Evolutionary conservation across 371 early-diverging fungal species (phyloP).

Genomic region (Mortierella sp.): DNA sequence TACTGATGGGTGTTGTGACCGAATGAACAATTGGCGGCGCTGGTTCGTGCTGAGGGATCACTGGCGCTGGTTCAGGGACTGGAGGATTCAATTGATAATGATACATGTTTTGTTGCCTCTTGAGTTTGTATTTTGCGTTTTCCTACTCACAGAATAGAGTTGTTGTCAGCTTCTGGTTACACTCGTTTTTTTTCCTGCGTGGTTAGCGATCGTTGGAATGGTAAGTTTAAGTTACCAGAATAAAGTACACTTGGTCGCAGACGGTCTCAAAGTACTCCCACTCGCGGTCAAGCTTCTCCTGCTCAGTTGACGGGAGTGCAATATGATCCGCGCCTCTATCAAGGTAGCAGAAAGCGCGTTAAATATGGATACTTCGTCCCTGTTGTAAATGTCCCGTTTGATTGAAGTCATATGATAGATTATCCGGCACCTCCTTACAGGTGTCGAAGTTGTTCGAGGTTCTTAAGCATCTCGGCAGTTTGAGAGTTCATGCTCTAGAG

Average conservation of each 20-base stretch:
- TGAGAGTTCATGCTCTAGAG: slow-evolving; percentile 55
- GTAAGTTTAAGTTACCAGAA: slow-evolving; percentile 23
- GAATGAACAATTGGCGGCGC: background rate
- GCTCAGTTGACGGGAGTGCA: slow-evolving; percentile 48
- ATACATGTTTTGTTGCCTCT: slow-evolving; percentile 33
- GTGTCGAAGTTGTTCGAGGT: slow-evolving; percentile 38
- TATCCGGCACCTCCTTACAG: slow-evolving; percentile 22
- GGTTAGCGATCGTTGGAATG: background rate
- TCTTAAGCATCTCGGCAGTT: slow-evolving; percentile 50
- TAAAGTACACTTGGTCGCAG: slow-evolving; percentile 55
- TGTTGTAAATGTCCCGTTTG: background rate
- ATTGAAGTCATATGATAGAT: background rate
- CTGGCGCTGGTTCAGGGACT: background rate
- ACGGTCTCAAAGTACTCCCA: slow-evolving; percentile 59
- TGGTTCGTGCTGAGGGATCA: background rate
- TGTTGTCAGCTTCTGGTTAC: too few species aligned
- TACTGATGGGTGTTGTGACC: background rate
- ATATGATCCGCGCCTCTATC: slow-evolving; percentile 51
- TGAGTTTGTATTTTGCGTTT: slow-evolving; percentile 49
- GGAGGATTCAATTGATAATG: slow-evolving; percentile 32
- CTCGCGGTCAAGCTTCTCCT: slow-evolving; percentile 54
- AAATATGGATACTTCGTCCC: background rate
- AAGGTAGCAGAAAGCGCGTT: background rate
- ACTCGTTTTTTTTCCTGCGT: background rate
- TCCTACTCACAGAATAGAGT: slow-evolving; percentile 17